A percentile compares a stretch with the other conserved stretches of the same genome.
Conservation (phyloP, 371 early-diverging fungal genomes). For the Mortierella polycephala region DNA sequence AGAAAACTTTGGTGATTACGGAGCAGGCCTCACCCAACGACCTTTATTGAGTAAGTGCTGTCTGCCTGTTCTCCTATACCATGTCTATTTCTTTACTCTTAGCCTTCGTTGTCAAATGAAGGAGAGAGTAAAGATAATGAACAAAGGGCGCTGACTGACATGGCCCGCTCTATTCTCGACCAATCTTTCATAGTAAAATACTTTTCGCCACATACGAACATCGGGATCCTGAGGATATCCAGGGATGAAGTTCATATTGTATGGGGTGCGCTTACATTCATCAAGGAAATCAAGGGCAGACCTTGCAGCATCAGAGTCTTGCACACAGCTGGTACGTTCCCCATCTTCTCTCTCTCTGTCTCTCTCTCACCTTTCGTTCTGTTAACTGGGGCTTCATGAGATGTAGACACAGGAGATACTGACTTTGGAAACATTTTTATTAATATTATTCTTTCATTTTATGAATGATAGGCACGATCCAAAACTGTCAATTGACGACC, state of each 20-base stretch:
- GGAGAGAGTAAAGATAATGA: too few species aligned
- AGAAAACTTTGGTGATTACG: slow-evolving; percentile 72
- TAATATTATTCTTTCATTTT: not conserved
- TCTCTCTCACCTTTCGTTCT: too few species aligned
- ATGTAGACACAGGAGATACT: not conserved
- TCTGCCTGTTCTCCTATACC: slow-evolving; percentile 37
- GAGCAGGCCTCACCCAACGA: slow-evolving; percentile 57
- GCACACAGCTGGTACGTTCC: slow-evolving; percentile 61
- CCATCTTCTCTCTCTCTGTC: not conserved
- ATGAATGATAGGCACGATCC: slow-evolving; percentile 63
- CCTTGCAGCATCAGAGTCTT: slow-evolving; percentile 63
- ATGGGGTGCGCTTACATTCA: slow-evolving; percentile 68
- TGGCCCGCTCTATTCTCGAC: not conserved
- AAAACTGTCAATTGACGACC: slow-evolving; percentile 66
- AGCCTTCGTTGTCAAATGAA: not conserved
- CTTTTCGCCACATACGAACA: slow-evolving; percentile 65
- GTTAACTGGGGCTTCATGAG: not conserved
- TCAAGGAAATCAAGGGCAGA: slow-evolving; percentile 56
- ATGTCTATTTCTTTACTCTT: not conserved
- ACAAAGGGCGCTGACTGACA: too few species aligned
- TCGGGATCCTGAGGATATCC: slow-evolving; percentile 71
- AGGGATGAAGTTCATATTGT: slow-evolving; percentile 69
- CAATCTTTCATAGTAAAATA: slow-evolving; percentile 64
- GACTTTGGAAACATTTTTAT: not conserved
- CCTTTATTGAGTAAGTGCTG: slow-evolving; percentile 27